These are phyloP conservation scores for Magnolia sinica DNA, from an alignment of 164 flowering plant species.

Conservation along the genomic window DNA sequence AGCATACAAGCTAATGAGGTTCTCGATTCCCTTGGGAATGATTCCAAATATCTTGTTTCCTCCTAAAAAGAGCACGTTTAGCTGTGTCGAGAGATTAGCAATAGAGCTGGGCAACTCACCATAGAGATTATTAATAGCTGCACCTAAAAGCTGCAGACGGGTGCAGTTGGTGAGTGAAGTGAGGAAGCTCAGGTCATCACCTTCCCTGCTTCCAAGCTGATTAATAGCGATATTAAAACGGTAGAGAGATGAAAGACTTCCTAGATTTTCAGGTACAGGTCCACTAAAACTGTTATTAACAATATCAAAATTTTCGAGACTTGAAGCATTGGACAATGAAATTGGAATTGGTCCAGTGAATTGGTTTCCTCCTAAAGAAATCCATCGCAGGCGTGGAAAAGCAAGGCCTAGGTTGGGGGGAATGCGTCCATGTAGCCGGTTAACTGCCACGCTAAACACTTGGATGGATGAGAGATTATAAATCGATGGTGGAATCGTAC, in stretches of 20 bases:
- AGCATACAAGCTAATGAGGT: background rate
- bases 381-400: too few relatives aligned
- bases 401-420: too few relatives aligned
- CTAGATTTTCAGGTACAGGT: background rate
- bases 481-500: too few relatives aligned
- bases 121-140: background rate
- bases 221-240: background rate
- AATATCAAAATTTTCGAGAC: background rate
- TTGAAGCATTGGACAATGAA: background rate
- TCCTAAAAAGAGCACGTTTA: background rate
- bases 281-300: background rate
- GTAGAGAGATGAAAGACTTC: background rate
- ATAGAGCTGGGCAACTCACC: conserved; percentile 6
- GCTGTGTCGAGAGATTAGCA: background rate
- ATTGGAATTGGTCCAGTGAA: too few relatives aligned
- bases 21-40: background rate
- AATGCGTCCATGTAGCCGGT: too few relatives aligned
- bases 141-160: background rate
- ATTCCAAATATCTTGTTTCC: background rate
- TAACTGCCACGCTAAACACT: too few relatives aligned
- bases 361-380: too few relatives aligned
- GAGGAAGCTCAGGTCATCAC: background rate
- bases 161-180: background rate
- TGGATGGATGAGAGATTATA: too few relatives aligned
- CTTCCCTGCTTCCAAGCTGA: background rate